Base-by-base conservation (phyloP, 192 early-diverging fungal genomes). In the Rhizoclosmatium sp. region DNA sequence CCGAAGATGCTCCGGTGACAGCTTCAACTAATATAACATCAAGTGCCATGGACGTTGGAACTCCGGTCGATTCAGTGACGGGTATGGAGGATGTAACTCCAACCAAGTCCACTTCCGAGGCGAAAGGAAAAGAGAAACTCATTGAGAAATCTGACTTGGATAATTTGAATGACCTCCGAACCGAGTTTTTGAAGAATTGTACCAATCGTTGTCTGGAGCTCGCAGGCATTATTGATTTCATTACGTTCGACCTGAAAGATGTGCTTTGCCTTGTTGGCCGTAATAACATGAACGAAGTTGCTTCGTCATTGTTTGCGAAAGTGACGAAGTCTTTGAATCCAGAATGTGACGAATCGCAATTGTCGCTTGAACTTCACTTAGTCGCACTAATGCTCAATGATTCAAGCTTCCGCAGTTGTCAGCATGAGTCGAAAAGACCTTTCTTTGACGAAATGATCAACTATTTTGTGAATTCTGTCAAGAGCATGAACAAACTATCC, bases 161-260 rank as follows among this genome's bases (percentile, higher is more conserved):
- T 45, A 45, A 7, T 16, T 56, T 86, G 64, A 74, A 71, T 48
- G 76, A 47, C 66, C 78, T 90, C 19, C 83, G 91, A 21, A 78
- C 84, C 2, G 80, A 82, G 46, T 45, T 94, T 41, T 87, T 76
- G 51, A 75, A 71, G 45, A 75, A 79, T 5, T 69, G 82, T 16
- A 71, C 83, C 2, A 16, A 51, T 5, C 42, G 83, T 42, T 66
- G 79, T 60, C 40, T 92, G 65, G 83, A 74, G 59, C 41, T 92
- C 41, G 78, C 91, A 5, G 89, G 89, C 72, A 67, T 81, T 41
- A 73, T 85, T 70, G 92, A 93, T 4, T 90, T 87, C 39, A 82
- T 92, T 45, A 87, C 92, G 12, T 95, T 93, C 78, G 81, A 87
- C 41, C 79, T 94, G 2, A 90, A 91, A 60, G 93, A 94, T 31